Conservation (phyloP, 306 rosid species). For the Spatholobus suberectus region DNA sequence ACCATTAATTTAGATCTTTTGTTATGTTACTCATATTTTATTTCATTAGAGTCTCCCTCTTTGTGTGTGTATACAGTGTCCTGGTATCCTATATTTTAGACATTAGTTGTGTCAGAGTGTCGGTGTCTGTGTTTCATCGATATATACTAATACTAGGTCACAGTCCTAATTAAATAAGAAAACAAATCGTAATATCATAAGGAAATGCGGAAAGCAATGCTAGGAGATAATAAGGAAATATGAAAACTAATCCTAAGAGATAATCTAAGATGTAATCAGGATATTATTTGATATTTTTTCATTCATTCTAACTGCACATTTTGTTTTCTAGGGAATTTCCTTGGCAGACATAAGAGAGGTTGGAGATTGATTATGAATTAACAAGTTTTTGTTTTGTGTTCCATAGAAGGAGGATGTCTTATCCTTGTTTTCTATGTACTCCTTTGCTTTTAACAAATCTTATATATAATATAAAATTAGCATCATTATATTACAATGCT, state of each 20-base stretch:
- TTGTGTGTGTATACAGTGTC: too few species aligned
- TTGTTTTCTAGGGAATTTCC: background rate
- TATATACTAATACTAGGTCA: background rate
- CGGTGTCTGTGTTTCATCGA: too few species aligned
- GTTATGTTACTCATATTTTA: too few species aligned
- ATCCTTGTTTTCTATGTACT: background rate
- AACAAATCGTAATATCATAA: background rate
- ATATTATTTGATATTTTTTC: background rate
- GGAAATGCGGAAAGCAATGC: background rate
- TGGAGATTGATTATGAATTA: background rate
- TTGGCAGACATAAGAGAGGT: background rate
- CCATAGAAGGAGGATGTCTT: background rate
- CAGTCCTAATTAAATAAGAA: background rate
- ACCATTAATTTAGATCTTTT: too few species aligned
- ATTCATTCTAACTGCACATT: background rate
- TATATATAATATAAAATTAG: background rate
- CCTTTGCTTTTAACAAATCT: background rate
- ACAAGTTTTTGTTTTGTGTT: background rate
- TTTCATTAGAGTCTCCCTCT: too few species aligned
- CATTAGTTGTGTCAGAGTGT: too few species aligned
- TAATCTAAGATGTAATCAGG: background rate
- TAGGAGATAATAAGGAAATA: background rate
- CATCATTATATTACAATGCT: background rate
- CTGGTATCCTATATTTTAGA: too few species aligned
- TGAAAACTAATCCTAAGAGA: too few species aligned